These are phyloP conservation scores for Pleurotus pulmonarius DNA, from an alignment of 768 basidiomycete genomes.

Conservation along the genomic window DNA sequence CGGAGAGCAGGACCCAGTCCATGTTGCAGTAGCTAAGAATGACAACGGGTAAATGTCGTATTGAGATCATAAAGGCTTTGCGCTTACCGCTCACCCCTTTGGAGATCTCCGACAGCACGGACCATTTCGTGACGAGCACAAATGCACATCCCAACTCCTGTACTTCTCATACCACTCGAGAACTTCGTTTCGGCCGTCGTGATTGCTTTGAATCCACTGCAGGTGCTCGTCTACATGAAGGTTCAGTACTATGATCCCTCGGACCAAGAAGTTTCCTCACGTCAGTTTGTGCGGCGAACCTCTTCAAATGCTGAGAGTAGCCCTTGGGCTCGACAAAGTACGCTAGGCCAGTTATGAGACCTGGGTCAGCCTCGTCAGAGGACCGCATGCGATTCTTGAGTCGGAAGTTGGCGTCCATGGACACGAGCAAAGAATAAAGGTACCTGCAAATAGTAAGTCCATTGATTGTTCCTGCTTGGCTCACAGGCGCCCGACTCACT, in stretches of 20 bases:
- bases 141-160: conserved; percentile 1
- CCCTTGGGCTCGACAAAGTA: neutral
- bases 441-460: neutral
- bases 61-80: neutral
- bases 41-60: neutral
- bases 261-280: neutral
- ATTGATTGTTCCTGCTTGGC: neutral
- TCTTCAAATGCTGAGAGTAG: neutral
- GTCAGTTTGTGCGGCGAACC: neutral
- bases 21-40: conserved; percentile 1
- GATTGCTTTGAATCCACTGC: neutral
- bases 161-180: neutral
- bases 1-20: conserved; percentile 3
- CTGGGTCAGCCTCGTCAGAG: neutral
- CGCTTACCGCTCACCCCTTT: neutral
- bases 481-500: neutral
- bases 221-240: neutral
- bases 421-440: neutral
- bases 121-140: neutral
- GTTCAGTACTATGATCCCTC: neutral
- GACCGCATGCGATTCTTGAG: neutral
- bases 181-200: neutral
- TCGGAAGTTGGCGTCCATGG: conserved; percentile 1
- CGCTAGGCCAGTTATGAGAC: neutral
- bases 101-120: neutral